These are phyloP conservation scores for Rhizopus delemar DNA, from an alignment of 371 early-diverging fungal genomes.

Conservation along the genomic window DNA sequence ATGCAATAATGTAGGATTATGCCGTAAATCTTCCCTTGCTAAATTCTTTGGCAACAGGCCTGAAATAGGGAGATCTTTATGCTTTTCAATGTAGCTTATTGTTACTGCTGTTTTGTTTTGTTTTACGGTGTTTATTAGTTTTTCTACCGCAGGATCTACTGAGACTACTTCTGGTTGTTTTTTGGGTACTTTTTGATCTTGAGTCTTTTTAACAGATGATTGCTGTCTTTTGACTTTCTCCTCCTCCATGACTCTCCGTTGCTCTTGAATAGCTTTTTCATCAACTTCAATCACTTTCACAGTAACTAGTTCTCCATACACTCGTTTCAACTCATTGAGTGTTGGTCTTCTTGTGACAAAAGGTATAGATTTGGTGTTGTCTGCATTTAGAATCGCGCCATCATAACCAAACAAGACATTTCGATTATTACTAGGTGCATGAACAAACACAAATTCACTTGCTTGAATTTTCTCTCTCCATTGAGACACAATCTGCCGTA, in stretches of 20 bases:
- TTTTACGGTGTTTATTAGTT: conserved; percentile 49
- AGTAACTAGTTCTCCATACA: conserved; percentile 50
- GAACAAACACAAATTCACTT: conserved; percentile 67
- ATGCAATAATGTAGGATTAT: conserved; percentile 72
- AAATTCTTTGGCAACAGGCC: conserved; percentile 51
- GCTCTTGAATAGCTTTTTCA: conserved; percentile 27
- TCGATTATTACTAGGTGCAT: conserved; percentile 65
- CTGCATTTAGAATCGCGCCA: conserved; percentile 51
- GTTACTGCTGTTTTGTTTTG: conserved; percentile 60
- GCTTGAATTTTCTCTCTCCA: conserved; percentile 66
- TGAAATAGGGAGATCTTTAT: conserved; percentile 22
- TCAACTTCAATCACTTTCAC: conserved; percentile 56
- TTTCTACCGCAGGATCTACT: conserved; percentile 32
- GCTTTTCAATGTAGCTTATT: conserved; percentile 41
- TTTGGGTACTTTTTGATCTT: conserved; percentile 7
- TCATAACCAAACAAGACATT: conserved; percentile 67
- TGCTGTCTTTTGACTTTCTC: conserved; percentile 25
- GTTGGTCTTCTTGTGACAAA: conserved; percentile 79
- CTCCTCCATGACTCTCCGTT: conserved; percentile 29
- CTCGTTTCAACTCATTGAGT: conserved; percentile 60
- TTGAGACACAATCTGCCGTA: conserved; percentile 64
- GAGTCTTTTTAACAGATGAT: conserved; percentile 5
- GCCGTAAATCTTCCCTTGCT: conserved; percentile 42
- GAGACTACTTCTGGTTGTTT: background rate
- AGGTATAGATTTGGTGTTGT: conserved; percentile 70